phyloP scores from a whole-genome alignment of 768 basidiomycete species.

The Trametes elegans region DNA sequence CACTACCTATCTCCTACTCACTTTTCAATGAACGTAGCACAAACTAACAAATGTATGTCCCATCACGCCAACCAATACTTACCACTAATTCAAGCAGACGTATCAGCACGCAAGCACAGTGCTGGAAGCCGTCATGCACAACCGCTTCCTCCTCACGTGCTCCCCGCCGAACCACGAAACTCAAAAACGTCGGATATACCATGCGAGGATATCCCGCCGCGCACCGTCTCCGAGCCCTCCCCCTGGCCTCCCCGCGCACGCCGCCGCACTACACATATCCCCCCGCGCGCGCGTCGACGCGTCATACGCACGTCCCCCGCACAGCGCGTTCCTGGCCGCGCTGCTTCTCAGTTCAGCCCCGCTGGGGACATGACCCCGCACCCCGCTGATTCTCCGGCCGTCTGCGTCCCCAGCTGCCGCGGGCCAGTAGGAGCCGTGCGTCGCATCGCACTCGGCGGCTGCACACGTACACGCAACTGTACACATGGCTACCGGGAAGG shows the following conservation, averaged over 20 bases:
- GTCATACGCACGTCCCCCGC: conserved; percentile 2
- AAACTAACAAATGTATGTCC: too few species aligned
- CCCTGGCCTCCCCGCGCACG: background rate
- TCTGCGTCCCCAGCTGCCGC: background rate
- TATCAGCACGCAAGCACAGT: too few species aligned
- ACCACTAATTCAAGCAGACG: too few species aligned
- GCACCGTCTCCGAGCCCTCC: conserved; percentile 1
- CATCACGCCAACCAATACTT: too few species aligned
- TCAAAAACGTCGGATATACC: conserved; percentile 18
- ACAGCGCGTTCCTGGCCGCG: conserved; percentile 11
- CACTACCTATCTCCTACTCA: too few species aligned
- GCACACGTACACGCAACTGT: too few species aligned
- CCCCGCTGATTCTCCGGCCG: conserved; percentile 15
- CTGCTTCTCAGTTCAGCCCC: conserved; percentile 14
- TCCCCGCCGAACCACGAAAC: background rate
- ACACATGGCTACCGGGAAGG: too few species aligned
- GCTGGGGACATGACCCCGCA: conserved; percentile 14
- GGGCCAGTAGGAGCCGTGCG: conserved; percentile 1
- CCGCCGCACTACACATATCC: background rate
- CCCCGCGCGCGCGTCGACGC: background rate
- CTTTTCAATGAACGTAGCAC: too few species aligned
- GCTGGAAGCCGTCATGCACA: background rate
- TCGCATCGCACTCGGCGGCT: background rate
- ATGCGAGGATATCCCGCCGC: conserved; percentile 18
- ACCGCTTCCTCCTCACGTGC: background rate